phyloP scores from a whole-genome alignment of 345 rosid species.

The Eutrema yunnanense region DNA sequence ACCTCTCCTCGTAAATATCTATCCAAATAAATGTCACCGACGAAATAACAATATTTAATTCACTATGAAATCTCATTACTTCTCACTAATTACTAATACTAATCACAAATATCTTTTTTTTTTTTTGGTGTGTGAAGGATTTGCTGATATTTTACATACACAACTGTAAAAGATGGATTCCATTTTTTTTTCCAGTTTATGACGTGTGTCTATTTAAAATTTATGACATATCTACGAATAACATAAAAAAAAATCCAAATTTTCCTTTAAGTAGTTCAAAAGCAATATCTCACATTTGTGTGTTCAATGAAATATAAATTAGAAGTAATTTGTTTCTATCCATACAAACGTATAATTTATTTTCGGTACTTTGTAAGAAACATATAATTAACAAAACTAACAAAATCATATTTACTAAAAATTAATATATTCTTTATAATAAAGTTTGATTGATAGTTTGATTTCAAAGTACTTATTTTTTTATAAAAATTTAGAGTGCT shows the following conservation, averaged over 20 bases:
- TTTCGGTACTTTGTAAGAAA: neutral
- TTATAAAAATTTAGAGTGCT: too few species aligned
- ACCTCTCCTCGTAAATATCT: constrained; percentile 11
- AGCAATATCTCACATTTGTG: too few species aligned
- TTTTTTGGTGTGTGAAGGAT: too few species aligned
- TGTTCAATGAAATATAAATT: neutral
- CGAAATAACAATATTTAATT: neutral
- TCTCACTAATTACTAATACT: too few species aligned
- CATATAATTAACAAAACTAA: neutral
- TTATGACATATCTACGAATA: neutral
- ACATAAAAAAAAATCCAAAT: neutral
- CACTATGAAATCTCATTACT: neutral
- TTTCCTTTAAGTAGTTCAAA: neutral
- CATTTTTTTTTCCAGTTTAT: neutral
- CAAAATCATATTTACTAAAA: neutral
- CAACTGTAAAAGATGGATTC: too few species aligned
- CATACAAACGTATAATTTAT: neutral
- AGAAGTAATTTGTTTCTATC: neutral
- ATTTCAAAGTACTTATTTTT: too few species aligned
- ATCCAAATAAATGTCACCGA: constrained; percentile 6
- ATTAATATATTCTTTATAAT: neutral
- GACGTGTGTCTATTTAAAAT: neutral
- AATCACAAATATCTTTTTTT: too few species aligned
- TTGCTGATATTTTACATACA: too few species aligned
- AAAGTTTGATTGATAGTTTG: too few species aligned